Percentiles rank a stretch among this genome's conserved stretches.
Conservation (phyloP, 1,284 basidiomycete genomes). For the Schizopora paradoxa region DNA sequence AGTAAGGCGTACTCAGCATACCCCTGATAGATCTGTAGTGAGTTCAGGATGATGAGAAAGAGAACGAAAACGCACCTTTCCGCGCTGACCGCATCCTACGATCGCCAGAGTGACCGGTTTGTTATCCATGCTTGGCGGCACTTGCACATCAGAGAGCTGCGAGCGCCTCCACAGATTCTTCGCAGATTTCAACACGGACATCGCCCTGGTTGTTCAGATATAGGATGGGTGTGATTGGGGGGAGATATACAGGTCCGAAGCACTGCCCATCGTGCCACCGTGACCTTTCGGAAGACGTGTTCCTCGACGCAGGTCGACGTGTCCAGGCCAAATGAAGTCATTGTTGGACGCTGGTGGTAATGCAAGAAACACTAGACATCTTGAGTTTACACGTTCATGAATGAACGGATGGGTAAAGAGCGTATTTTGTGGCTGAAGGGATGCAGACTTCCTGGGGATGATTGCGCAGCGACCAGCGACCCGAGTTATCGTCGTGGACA, state of each 20-base stretch:
- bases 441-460: neutral
- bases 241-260: too few relatives aligned
- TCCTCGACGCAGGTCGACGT: too few relatives aligned
- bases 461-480: neutral
- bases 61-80: slow-evolving; percentile 42
- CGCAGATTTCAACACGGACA: slow-evolving; percentile 1
- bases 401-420: too few relatives aligned
- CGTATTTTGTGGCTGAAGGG: neutral
- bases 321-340: too few relatives aligned
- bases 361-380: too few relatives aligned
- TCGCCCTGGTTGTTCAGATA: neutral
- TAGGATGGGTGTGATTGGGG: too few relatives aligned
- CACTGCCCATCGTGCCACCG: too few relatives aligned
- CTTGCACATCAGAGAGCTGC: neutral
- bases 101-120: slow-evolving; percentile 39
- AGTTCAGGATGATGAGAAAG: slow-evolving; percentile 3
- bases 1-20: slow-evolving; percentile 63
- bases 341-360: too few relatives aligned
- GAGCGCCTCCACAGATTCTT: slow-evolving; percentile 4
- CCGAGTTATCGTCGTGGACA: too few relatives aligned
- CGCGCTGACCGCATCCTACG: slow-evolving; percentile 79
- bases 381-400: too few relatives aligned
- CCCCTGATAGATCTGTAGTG: slow-evolving; percentile 33
- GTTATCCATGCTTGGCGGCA: neutral
- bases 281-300: too few relatives aligned